Evolutionary conservation across 1,139 yeast genomes (phyloP).

Genomic region (Taphrina wiesneri): DNA sequence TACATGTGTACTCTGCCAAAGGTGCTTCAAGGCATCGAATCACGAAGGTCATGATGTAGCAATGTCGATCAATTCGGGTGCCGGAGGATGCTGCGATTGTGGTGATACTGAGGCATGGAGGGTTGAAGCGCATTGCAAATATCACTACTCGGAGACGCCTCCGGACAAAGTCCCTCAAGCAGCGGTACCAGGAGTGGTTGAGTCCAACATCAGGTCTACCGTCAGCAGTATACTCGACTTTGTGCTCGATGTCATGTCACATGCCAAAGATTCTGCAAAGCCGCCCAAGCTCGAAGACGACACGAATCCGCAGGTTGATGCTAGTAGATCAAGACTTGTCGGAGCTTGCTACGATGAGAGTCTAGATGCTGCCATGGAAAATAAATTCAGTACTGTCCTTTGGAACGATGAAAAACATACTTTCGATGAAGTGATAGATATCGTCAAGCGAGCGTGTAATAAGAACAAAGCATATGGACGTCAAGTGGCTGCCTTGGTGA

Average conservation of each 20-base stretch:
- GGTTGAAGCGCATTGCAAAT: conserved; percentile 55
- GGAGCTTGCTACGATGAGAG: conserved; percentile 13
- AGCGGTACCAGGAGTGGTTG: conserved; percentile 43
- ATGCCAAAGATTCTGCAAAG: conserved; percentile 44
- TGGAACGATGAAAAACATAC: conserved; percentile 83
- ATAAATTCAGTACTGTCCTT: conserved; percentile 45
- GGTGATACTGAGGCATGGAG: conserved; percentile 87
- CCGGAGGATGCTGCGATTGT: conserved; percentile 94
- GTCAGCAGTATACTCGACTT: conserved; percentile 67
- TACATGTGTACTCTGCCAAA: conserved; percentile 79
- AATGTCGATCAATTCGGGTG: conserved; percentile 70
- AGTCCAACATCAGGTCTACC: conserved; percentile 46
- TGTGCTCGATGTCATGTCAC: conserved; percentile 67
- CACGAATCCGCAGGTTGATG: conserved; percentile 7
- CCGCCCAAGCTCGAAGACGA: conserved; percentile 18
- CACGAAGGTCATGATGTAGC: conserved; percentile 79
- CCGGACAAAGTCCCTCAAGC: conserved; percentile 38
- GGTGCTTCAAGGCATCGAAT: conserved; percentile 68
- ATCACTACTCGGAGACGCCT: conserved; percentile 42
- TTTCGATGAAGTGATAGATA: conserved; percentile 67
- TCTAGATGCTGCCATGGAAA: conserved; percentile 54
- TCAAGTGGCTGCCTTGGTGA: conserved; percentile 70
- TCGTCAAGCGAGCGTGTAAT: conserved; percentile 64
- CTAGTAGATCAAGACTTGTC: background rate
- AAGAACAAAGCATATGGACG: conserved; percentile 67